Conservation (phyloP, 495 filamentous ascomycete genomes). For the Neurospora tetraspora region DNA sequence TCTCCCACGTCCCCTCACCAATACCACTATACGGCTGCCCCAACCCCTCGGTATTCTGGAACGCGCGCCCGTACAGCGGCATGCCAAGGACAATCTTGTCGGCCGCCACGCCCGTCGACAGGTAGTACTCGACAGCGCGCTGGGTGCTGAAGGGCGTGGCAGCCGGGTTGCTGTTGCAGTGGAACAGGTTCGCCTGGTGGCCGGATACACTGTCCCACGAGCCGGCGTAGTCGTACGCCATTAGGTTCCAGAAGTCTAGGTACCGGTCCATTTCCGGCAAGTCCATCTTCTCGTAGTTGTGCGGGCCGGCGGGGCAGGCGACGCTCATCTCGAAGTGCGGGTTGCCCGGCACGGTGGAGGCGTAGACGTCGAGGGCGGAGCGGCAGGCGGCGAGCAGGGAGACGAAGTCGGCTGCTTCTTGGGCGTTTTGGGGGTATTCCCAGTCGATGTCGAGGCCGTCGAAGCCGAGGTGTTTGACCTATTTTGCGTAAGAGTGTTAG, state of each 20-base stretch:
- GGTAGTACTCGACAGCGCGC: slow-evolving; percentile 58
- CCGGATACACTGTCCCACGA: slow-evolving; percentile 66
- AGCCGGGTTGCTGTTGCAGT: slow-evolving; percentile 39
- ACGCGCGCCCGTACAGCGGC: slow-evolving; percentile 86
- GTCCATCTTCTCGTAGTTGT: slow-evolving; percentile 68
- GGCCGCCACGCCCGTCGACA: slow-evolving; percentile 47
- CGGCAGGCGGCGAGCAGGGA: slow-evolving; percentile 56
- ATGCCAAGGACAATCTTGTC: slow-evolving; percentile 80
- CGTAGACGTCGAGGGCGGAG: slow-evolving; percentile 51
- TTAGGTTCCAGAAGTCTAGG: slow-evolving; percentile 92
- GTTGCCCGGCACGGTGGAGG: slow-evolving; percentile 31
- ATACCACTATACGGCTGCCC: slow-evolving; percentile 60
- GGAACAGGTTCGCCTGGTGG: slow-evolving; percentile 74
- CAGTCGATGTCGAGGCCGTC: slow-evolving; percentile 55
- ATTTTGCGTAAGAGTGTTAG: too few species aligned
- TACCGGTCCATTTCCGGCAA: slow-evolving; percentile 64
- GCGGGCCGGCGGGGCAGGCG: slow-evolving; percentile 53
- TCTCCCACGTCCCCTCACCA: slow-evolving; percentile 76
- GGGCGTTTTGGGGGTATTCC: slow-evolving; percentile 45
- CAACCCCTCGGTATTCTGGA: slow-evolving; percentile 63
- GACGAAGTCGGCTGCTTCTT: slow-evolving; percentile 67
- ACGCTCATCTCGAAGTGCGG: slow-evolving; percentile 75
- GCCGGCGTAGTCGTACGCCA: slow-evolving; percentile 75
- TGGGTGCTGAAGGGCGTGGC: slow-evolving; percentile 71
- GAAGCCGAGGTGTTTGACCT: slow-evolving; percentile 51